Evolutionary conservation across 345 rosid species (phyloP), one percentile per base, ranked within the genome.

Genomic region (Hypericum perforatum): DNA sequence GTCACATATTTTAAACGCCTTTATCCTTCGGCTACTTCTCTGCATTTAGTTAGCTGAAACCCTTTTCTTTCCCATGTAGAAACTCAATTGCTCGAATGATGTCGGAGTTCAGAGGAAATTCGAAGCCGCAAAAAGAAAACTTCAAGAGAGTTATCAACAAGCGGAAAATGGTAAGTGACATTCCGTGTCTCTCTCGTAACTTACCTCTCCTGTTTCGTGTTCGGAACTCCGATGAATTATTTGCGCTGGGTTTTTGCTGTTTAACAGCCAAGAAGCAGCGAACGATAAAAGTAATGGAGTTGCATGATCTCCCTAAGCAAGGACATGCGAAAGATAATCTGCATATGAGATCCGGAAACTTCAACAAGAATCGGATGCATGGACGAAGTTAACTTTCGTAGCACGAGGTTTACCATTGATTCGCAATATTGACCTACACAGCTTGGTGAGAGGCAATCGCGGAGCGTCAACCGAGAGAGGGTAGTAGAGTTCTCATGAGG

Each of bases 191-290:
- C 1, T 22, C 32, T 22, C 32, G n/a, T 22, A 22, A 22, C 32
- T 22, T 1, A 1, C 32, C 4, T 22, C 32, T 22, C 32, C 1
- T 22, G 32, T 22, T 22, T 4, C 32, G 4, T 22, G 32, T 4
- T 22, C 4, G 32, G 32, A 4, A 22, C 32, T 22, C 32, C 4
- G 32, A 22, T 22, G 32, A 22, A 22, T 1, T 2, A 6, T n/a
- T n/a, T n/a, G n/a, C 7, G 10, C 11, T 9, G 52, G 11, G 5
- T 9, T 53, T 16, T 37, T 50, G 3, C 37, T 39, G 8, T 71
- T 65, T 13, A 60, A 70, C 94, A 92, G 99, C 95, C 52, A 92
- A 92, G 85, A 83, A 66, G 75, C 96, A 85, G 57, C 61, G 99
- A 54, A 94, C 91, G 6, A 71, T 86, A 62, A 94, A 94, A 65